Conservation (phyloP, 1,284 basidiomycete genomes). For the Phellopilus nigrolimitatus region DNA sequence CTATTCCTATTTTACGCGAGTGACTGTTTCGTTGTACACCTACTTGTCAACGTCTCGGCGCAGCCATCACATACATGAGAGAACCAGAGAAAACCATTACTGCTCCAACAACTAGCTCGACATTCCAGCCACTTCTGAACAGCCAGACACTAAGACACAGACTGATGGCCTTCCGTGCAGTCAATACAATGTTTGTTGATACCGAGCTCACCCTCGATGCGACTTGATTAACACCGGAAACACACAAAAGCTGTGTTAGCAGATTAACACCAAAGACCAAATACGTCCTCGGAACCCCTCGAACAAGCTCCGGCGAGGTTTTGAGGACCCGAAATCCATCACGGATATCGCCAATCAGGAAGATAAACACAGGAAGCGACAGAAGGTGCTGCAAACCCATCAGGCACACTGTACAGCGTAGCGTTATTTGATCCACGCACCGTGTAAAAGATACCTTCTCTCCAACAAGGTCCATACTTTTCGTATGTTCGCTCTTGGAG, state of each 20-base stretch:
- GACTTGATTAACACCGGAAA: slow-evolving; percentile 81
- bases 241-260: slow-evolving; percentile 79
- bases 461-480: slow-evolving; percentile 74
- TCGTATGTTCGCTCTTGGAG: slow-evolving; percentile 80
- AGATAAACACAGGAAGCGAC: slow-evolving; percentile 71
- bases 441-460: slow-evolving; percentile 84
- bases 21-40: no score
- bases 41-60: neutral
- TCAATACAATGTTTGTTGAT: slow-evolving; percentile 68
- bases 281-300: slow-evolving; percentile 36
- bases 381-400: slow-evolving; percentile 52
- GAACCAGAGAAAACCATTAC: slow-evolving; percentile 64
- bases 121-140: slow-evolving; percentile 67
- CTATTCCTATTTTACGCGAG: no score
- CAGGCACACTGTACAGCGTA: neutral
- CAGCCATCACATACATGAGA: slow-evolving; percentile 36
- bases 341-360: slow-evolving; percentile 54
- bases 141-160: slow-evolving; percentile 73
- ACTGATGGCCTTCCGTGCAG: slow-evolving; percentile 64
- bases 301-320: slow-evolving; percentile 16
- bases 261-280: slow-evolving; percentile 64
- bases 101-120: slow-evolving; percentile 54
- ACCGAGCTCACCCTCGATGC: slow-evolving; percentile 71
- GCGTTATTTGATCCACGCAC: slow-evolving; percentile 30
- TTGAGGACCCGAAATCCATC: slow-evolving; percentile 47